Conservation (phyloP, 176 grass and related monocot species). For the Saccharum spontaneum region DNA sequence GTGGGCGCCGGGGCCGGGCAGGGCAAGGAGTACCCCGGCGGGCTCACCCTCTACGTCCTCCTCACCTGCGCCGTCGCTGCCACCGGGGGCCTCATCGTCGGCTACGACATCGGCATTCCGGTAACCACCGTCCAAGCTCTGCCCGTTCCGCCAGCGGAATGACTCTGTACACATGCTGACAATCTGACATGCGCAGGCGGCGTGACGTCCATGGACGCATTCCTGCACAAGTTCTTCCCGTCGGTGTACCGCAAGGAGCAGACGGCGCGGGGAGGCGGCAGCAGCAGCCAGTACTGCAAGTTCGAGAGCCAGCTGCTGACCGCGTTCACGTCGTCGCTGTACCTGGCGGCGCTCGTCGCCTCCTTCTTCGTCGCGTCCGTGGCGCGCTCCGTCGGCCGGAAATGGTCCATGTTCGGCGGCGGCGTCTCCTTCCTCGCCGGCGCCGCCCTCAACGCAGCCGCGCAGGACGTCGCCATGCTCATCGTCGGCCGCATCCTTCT, state of each 20-base stretch:
- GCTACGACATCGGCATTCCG: slow-evolving; percentile 44
- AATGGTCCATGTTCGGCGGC: slow-evolving; percentile 36
- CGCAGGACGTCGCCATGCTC: slow-evolving; percentile 34
- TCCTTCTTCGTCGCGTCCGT: slow-evolving; percentile 30
- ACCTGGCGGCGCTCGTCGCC: slow-evolving; percentile 55
- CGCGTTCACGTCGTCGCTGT: slow-evolving; percentile 70
- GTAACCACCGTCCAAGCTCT: not conserved
- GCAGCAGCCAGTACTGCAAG: slow-evolving; percentile 69
- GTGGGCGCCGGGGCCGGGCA: not conserved
- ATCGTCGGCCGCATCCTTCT: slow-evolving; percentile 37
- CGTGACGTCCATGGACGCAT: slow-evolving; percentile 43
- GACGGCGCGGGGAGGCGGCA: not conserved
- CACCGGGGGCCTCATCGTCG: slow-evolving; percentile 26
- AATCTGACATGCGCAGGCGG: slow-evolving; percentile 1
- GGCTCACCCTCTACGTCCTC: slow-evolving; percentile 38
- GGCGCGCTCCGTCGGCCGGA: slow-evolving; percentile 24
- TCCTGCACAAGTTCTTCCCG: slow-evolving; percentile 38
- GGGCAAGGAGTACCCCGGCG: slow-evolving; percentile 4
- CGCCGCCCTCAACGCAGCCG: slow-evolving; percentile 25
- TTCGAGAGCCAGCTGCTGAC: slow-evolving; percentile 81
- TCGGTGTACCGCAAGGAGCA: slow-evolving; percentile 28
- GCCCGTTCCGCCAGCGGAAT: no score
- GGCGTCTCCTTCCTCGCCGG: slow-evolving; percentile 26
- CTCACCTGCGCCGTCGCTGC: slow-evolving; percentile 37
- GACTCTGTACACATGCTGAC: not conserved